Evolutionary conservation across 441 rosid genomes (phyloP).

Genomic region (Erysimum cheiri): DNA sequence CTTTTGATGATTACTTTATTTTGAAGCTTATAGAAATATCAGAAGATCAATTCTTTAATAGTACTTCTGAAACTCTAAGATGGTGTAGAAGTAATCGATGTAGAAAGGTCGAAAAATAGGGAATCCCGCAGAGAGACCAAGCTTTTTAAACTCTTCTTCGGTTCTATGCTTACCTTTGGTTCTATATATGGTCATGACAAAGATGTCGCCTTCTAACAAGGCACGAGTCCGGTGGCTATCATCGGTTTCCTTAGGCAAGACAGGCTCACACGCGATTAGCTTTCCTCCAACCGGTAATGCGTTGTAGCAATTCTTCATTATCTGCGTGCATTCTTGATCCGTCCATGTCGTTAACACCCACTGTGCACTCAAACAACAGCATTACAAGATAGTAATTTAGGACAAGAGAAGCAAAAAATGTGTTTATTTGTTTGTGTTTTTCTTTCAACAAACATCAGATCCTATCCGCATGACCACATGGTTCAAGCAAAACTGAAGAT

Average conservation of each 20-base stretch:
- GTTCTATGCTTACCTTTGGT: slow-evolving; percentile 84
- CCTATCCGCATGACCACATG: neutral
- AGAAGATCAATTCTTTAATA: neutral
- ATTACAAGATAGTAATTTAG: slow-evolving; percentile 1
- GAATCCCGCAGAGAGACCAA: slow-evolving; percentile 73
- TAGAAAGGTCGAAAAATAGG: slow-evolving; percentile 52
- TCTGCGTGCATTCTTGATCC: slow-evolving; percentile 76
- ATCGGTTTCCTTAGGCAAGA: slow-evolving; percentile 68
- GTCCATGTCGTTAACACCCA: slow-evolving; percentile 87
- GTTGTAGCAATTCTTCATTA: slow-evolving; percentile 80
- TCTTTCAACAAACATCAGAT: neutral
- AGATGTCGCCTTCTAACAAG: slow-evolving; percentile 78
- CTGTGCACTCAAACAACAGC: slow-evolving; percentile 46
- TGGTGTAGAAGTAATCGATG: slow-evolving; percentile 67
- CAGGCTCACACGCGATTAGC: slow-evolving; percentile 84
- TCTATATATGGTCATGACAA: slow-evolving; percentile 83
- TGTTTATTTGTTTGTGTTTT: slow-evolving; percentile 12
- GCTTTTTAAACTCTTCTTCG: slow-evolving; percentile 64
- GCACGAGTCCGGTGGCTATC: slow-evolving; percentile 77
- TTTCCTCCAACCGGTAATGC: slow-evolving; percentile 79
- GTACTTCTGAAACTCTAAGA: slow-evolving; percentile 78
- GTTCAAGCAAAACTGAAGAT: neutral
- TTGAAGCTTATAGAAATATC: neutral
- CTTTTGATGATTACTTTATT: neutral
- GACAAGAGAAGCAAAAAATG: neutral